Base-by-base conservation (phyloP, 2,329 filamentous ascomycete genomes). In the Orbilia blumenaviensis region DNA sequence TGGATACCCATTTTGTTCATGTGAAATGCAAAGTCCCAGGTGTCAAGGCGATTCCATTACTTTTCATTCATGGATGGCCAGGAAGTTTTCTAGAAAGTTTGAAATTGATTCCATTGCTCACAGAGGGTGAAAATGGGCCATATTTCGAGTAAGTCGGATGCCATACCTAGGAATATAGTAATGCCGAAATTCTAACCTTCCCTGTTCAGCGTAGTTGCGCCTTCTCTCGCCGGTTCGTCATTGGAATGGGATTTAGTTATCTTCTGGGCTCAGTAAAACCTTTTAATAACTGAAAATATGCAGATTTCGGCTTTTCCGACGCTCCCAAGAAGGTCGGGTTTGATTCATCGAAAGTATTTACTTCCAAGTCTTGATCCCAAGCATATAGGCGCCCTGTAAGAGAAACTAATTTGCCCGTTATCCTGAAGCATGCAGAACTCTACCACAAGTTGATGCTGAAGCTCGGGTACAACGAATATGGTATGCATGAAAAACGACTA, bases 61-160 rank as follows among this genome's bases (percentile, higher is more conserved):
- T 85, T 0, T 83, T 85, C 62, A 60, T 83, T 10, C 84, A 85
- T 78, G 84, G 84, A 46, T 85, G 84, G 84, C 84, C 84, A 1
- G 83, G 84, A 0, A 83, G 81, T 3, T 84, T 85, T 54, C 73
- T 84, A 3, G 84, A 85, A 78, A 79, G 77, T 6, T 61, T 77
- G 6, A 77, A 77, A 34, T n/a, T 67, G 44, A 42, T 67, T 6
- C 63, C 62, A 27, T 27, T 75, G 1, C 50, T 75, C 7, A 75
- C 69, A 21, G 42, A 32, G 42, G 62, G 69, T 18, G 9, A 21
- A 6, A 41, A 58, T 14, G 63, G 63, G 2, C 63, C 69, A 7
- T 63, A 75, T 21, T 75, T 75, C 54, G 62, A 75, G 72, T 64
- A 52, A 32, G 44, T 21, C 12, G 14, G 21, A 34, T 27, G 12